Evolutionary conservation across 352 stramenopile genomes (phyloP).

Genomic region (Phytopythium litorale): DNA sequence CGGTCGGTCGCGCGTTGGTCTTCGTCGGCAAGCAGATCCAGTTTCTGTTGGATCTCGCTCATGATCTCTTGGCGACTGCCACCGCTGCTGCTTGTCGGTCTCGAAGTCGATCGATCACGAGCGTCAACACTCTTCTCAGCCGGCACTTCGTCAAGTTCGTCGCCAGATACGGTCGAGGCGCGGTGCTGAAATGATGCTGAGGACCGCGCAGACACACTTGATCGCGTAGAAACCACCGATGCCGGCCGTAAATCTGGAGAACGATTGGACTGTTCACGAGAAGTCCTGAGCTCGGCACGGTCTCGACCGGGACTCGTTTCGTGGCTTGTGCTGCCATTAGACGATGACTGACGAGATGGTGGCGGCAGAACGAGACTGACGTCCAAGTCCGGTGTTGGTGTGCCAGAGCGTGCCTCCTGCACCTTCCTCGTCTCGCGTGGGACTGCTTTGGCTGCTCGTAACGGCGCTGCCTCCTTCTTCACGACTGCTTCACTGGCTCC

Average conservation of each 20-base stretch:
- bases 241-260: neutral
- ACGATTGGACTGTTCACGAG: neutral
- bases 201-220: neutral
- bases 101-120: neutral
- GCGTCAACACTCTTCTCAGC: neutral
- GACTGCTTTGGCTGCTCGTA: neutral
- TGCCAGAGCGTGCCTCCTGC: neutral
- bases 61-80: constrained; percentile 26
- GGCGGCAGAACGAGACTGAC: neutral
- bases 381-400: neutral
- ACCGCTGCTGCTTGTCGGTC: neutral
- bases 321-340: neutral
- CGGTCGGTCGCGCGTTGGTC: constrained; percentile 27
- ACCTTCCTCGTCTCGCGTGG: neutral
- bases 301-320: neutral
- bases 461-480: neutral
- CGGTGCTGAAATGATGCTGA: neutral
- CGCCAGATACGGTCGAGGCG: neutral
- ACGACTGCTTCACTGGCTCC: neutral
- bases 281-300: neutral
- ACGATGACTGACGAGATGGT: neutral
- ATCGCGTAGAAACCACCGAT: neutral
- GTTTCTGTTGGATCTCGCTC: constrained; percentile 42
- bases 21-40: constrained; percentile 36
- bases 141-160: neutral